These are phyloP conservation scores for Diaporthe aspalathi DNA, from an alignment of 2,329 filamentous ascomycete species.

Conservation along the genomic window DNA sequence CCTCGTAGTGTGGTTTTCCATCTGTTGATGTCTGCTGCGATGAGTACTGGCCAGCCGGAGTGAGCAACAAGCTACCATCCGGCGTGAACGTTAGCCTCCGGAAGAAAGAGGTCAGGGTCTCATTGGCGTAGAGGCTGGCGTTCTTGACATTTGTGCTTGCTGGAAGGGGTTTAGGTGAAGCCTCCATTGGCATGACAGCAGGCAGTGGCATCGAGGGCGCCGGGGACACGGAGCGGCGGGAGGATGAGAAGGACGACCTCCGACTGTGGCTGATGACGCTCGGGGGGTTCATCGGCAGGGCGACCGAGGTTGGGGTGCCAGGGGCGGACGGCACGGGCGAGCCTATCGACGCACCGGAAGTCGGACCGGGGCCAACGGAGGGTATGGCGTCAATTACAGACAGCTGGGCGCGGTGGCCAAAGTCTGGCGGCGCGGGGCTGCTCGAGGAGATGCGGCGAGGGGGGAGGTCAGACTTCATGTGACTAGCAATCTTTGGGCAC, in stretches of 20 bases:
- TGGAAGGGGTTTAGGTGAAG: conserved; percentile 82
- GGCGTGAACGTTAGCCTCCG: conserved; percentile 92
- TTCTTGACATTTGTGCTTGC: conserved; percentile 75
- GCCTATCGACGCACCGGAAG: conserved; percentile 64
- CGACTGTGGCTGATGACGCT: conserved; percentile 89
- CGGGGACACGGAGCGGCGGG: conserved; percentile 88
- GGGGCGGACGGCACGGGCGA: conserved; percentile 93
- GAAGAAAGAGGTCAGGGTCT: conserved; percentile 97
- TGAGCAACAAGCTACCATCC: conserved; percentile 92
- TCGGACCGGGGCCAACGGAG: conserved; percentile 42
- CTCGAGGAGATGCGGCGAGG: conserved; percentile 88
- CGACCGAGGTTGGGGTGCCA: conserved; percentile 89
- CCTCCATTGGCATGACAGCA: conserved; percentile 92
- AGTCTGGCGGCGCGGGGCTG: conserved; percentile 90
- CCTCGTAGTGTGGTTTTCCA: conserved; percentile 83
- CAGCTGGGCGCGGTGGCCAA: conserved; percentile 74
- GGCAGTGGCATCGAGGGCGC: conserved; percentile 94
- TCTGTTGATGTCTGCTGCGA: conserved; percentile 74
- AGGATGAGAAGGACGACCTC: conserved; percentile 90
- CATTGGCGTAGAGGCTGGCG: conserved; percentile 92
- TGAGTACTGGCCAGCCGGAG: conserved; percentile 95
- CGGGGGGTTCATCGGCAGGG: conserved; percentile 95
- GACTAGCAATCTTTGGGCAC: conserved; percentile 83
- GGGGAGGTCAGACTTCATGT: conserved; percentile 87
- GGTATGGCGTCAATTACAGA: conserved; percentile 63